Evolutionary conservation across 2,329 filamentous ascomycete species (phyloP).

Genomic region (Diplodia seriata): DNA sequence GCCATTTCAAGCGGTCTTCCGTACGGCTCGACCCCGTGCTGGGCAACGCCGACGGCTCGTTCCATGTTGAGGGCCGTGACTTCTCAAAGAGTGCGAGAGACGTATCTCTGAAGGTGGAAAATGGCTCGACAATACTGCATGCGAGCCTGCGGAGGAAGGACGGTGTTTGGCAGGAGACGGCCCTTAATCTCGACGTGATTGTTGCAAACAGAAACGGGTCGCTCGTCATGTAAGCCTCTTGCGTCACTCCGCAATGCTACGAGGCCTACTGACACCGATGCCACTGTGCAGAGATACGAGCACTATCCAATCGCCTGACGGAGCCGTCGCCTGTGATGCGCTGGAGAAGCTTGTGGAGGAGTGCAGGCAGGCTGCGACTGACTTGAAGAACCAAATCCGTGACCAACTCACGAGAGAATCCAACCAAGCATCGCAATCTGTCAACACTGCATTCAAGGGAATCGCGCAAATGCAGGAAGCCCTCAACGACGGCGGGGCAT

Average conservation of each 20-base stretch:
- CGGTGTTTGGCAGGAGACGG: background rate
- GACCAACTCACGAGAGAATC: background rate
- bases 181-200: constrained; percentile 9
- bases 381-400: background rate
- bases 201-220: constrained; percentile 7
- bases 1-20: constrained; percentile 1
- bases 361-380: background rate
- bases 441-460: constrained; percentile 3
- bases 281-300: constrained; percentile 2
- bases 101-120: background rate
- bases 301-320: background rate
- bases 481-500: constrained; percentile 3
- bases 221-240: constrained; percentile 1
- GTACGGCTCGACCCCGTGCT: background rate
- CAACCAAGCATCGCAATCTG: background rate
- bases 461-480: constrained; percentile 8
- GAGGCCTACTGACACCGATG: background rate
- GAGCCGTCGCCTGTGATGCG: background rate
- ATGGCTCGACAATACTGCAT: background rate
- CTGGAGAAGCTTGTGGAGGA: background rate
- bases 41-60: constrained; percentile 1
- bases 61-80: constrained; percentile 4
- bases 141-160: background rate
- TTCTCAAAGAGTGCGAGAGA: constrained; percentile 9
- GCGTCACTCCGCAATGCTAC: background rate